Base-by-base conservation (phyloP, 176 grass and related monocot genomes). In the Metroxylon sagu region DNA sequence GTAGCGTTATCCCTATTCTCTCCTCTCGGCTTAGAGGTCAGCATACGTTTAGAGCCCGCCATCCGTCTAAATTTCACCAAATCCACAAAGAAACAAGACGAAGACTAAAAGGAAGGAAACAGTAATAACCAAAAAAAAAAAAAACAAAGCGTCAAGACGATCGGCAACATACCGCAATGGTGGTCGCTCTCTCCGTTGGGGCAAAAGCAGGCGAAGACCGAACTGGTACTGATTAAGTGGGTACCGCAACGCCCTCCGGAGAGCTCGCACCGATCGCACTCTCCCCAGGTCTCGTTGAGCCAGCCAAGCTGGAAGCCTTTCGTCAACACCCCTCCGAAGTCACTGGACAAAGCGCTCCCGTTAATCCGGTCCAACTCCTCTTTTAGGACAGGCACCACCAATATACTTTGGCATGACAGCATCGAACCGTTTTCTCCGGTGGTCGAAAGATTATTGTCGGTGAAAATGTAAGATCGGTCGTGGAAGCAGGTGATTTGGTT, bases 261-360 rank as follows among this genome's bases (percentile, higher is more conserved):
- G 15, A 5, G 3, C 62, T 65, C 62, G 21, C 62, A 65, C 1
- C 14, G 16, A 25, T 4, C 48, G 43, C 62, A 65, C 2, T 52
- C 23, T 43, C 19, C 49, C 1, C 5, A 14, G 19, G 2, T 25
- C 4, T 6, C 14, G 8, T n/a, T 5, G 1, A 21, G 12, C 62
- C 48, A 65, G 48, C 48, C 51, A 19, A 65, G 23, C 19, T 52
- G 3, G 62, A 65, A 65, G 5, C 62, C 62, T 17, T 23, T 3
- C 25, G 12, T 19, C 62, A 65, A 28, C 14, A 51, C 14, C 19
- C 5, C 5, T 26, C 21, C 21, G 8, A 50, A 65, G 3, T 1
- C 2, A 19, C 0, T 5, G 2, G 14, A 2, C 23, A 64, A 25
- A 4, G 15, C 1, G 3, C 5, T 5, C 15, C 2, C 3, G 5